phyloP scores from a whole-genome alignment of 495 filamentous ascomycete species.

The Schizothecium vesticola region DNA sequence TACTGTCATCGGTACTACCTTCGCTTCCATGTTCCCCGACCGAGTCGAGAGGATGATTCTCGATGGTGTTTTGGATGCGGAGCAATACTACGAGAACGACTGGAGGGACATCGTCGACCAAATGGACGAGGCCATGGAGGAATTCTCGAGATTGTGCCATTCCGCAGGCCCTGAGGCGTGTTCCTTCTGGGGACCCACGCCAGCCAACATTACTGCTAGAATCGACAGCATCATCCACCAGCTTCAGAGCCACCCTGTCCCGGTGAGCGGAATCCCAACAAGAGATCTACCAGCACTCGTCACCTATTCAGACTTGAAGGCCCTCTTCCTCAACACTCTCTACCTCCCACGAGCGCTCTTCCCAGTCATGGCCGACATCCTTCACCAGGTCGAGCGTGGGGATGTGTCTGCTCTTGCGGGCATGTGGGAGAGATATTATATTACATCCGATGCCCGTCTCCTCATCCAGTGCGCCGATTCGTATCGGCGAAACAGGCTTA shows the following conservation, averaged over 20 bases:
- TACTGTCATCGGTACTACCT: neutral
- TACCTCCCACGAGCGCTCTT: neutral
- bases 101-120: slow-evolving; percentile 4
- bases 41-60: slow-evolving; percentile 3
- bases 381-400: neutral
- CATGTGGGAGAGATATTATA: neutral
- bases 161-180: neutral
- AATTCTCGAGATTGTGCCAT: neutral
- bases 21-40: slow-evolving; percentile 3
- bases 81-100: slow-evolving; percentile 5
- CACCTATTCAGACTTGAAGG: neutral
- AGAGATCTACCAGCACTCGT: neutral
- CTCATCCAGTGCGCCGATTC: neutral
- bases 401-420: neutral
- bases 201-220: neutral
- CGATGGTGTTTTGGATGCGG: neutral
- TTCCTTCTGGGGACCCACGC: neutral
- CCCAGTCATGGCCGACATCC: neutral
- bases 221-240: neutral
- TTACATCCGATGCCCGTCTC: neutral
- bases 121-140: slow-evolving; percentile 1
- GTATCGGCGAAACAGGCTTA: neutral
- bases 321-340: neutral
- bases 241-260: neutral
- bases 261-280: neutral